phyloP scores from a whole-genome alignment of 73 alveolate genomes.

The Blepharisma stoltei region DNA sequence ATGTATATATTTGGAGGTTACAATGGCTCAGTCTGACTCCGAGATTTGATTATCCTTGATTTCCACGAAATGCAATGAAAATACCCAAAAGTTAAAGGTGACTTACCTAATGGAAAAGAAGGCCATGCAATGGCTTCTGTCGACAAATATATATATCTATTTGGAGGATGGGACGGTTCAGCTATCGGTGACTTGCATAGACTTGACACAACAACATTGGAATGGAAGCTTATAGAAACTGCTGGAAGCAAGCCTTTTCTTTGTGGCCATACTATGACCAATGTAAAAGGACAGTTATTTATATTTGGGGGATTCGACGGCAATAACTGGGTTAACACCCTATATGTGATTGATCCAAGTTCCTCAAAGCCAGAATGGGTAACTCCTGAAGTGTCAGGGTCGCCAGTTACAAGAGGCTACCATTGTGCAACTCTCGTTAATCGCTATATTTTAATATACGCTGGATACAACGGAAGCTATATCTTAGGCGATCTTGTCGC shows the following conservation, averaged over 20 bases:
- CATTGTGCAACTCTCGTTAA: slow-evolving; percentile 22
- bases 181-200: slow-evolving; percentile 61
- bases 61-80: slow-evolving; percentile 45
- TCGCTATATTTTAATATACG: slow-evolving; percentile 20
- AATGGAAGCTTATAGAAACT: slow-evolving; percentile 46
- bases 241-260: slow-evolving; percentile 58
- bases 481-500: slow-evolving; percentile 33
- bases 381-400: not conserved
- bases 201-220: slow-evolving; percentile 41
- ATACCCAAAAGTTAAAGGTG: slow-evolving; percentile 51
- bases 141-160: slow-evolving; percentile 46
- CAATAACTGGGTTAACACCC: slow-evolving; percentile 27
- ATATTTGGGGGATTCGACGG: slow-evolving; percentile 62
- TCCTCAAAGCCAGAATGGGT: not conserved
- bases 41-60: slow-evolving; percentile 51
- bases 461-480: slow-evolving; percentile 27
- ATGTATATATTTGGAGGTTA: slow-evolving; percentile 76
- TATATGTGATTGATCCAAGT: slow-evolving; percentile 2
- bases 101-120: slow-evolving; percentile 54
- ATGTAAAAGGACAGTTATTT: slow-evolving; percentile 50
- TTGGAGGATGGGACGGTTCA: slow-evolving; percentile 72
- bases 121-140: slow-evolving; percentile 56
- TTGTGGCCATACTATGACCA: slow-evolving; percentile 62
- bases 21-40: slow-evolving; percentile 63
- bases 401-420: slow-evolving; percentile 31